Conservation (phyloP, 2,329 filamentous ascomycete genomes). For the Parascedosporium putredinis region DNA sequence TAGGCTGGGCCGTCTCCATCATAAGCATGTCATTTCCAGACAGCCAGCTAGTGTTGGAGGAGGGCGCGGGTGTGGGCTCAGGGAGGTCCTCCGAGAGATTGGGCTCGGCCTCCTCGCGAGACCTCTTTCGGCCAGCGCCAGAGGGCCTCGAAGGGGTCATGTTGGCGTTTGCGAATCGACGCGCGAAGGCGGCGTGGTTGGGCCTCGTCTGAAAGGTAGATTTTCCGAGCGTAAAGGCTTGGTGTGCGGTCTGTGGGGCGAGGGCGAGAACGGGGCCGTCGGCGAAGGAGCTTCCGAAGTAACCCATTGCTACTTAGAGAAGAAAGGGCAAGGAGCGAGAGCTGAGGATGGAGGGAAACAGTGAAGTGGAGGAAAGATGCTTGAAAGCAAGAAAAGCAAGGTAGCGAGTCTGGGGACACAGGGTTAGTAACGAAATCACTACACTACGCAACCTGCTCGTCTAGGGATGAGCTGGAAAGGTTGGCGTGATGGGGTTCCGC, state of each 20-base stretch:
- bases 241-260: conserved; percentile 23
- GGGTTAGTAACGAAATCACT: conserved; percentile 7
- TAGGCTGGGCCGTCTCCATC: conserved; percentile 47
- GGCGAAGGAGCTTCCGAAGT: conserved; percentile 30
- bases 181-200: conserved; percentile 14
- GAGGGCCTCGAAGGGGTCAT: conserved; percentile 14
- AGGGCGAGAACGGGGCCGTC: conserved; percentile 35
- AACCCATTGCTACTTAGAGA: conserved; percentile 13
- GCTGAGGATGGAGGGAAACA: conserved; percentile 9
- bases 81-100: conserved; percentile 53
- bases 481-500: background rate
- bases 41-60: conserved; percentile 54
- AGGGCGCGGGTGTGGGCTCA: conserved; percentile 23
- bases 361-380: conserved; percentile 11
- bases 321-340: conserved; percentile 10
- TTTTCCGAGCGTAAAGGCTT: conserved; percentile 20
- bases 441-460: conserved; percentile 2
- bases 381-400: conserved; percentile 9
- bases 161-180: conserved; percentile 16
- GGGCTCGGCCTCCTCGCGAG: conserved; percentile 59
- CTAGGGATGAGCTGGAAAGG: background rate
- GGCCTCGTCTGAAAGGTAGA: conserved; percentile 17
- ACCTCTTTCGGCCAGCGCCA: conserved; percentile 60
- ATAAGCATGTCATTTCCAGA: conserved; percentile 65
- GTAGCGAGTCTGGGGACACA: conserved; percentile 13